A percentile compares a stretch with the other conserved stretches of the same genome.
Evolutionary conservation across 1,139 yeast genomes (phyloP).

Genomic region (Taphrina flavorubra): DNA sequence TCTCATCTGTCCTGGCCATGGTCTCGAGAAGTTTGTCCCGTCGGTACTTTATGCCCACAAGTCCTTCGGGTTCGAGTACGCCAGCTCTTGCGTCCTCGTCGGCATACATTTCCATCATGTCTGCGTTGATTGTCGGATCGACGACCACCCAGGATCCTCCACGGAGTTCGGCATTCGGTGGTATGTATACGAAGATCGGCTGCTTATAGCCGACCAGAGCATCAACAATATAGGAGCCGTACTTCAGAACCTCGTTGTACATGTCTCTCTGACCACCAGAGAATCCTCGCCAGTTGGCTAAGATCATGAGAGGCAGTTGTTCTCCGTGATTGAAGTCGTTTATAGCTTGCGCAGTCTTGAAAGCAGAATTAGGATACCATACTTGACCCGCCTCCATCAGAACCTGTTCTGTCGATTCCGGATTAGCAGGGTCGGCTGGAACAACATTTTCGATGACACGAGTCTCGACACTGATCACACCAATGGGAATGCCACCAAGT

Average conservation of each 20-base stretch:
- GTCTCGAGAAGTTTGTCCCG: slow-evolving; percentile 87
- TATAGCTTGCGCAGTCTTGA: slow-evolving; percentile 98
- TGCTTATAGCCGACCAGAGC: slow-evolving; percentile 95
- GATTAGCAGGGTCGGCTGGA: slow-evolving; percentile 99
- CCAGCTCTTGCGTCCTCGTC: slow-evolving; percentile 97
- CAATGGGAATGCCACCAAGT: slow-evolving; percentile 97
- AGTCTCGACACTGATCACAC: slow-evolving; percentile 96
- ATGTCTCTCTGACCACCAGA: slow-evolving; percentile 99
- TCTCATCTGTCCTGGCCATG: slow-evolving; percentile 84
- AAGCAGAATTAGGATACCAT: slow-evolving; percentile 99
- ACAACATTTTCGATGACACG: slow-evolving; percentile 82
- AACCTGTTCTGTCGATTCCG: slow-evolving; percentile 83
- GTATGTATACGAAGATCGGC: slow-evolving; percentile 94
- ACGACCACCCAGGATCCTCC: slow-evolving; percentile 99
- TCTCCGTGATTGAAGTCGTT: slow-evolving; percentile 97
- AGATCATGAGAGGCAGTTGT: slow-evolving; percentile 92
- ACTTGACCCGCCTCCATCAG: slow-evolving; percentile 98
- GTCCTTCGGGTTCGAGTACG: slow-evolving; percentile 98
- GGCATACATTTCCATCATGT: slow-evolving; percentile 99
- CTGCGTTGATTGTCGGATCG: slow-evolving; percentile 94
- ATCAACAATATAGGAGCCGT: slow-evolving; percentile 95
- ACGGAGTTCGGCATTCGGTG: slow-evolving; percentile 97
- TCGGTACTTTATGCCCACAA: slow-evolving; percentile 97
- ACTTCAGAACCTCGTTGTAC: slow-evolving; percentile 97
- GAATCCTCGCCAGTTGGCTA: slow-evolving; percentile 99